Evolutionary conservation across 2,329 filamentous ascomycete species (phyloP), one percentile per base, ranked within the genome.

Genomic region (Chaetothyriales sp.): DNA sequence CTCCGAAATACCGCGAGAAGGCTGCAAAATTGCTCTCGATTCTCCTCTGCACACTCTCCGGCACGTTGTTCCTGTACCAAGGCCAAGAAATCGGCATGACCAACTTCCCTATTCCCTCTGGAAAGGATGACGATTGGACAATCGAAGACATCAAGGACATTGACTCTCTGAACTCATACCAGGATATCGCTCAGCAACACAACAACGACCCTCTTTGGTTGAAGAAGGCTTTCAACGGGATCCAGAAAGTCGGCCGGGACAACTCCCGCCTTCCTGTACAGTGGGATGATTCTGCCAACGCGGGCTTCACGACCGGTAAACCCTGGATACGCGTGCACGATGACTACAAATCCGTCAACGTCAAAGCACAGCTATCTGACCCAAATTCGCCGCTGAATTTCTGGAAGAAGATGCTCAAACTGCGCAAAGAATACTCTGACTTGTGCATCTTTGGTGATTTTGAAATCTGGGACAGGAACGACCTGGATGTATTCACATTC

Each of bases 271-370:
- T 81, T 0, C 84, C 84, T 0, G 81, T 89, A 66, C 83, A 86
- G 62, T 89, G 85, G 84, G 73, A 80, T 55, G 61, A 66, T n/a
- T 51, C 55, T 33, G 69, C 67, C 0, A 75, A 86, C 54, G 82
- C 72, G 0, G 84, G 85, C 9, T 89, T 88, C 68, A 81, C 81
- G 0, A 69, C 69, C 1, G 67, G 67, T 1, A 72, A 71, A 50
- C 81, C 83, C 2, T 89, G 85, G 85, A 87, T 88, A 77, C 74
- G 76, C 13, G 76, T 81, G 43, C 81, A 86, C 62, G 77, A 82
- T 51, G 76, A 80, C 62, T 82, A 80, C 63, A 63, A 63, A 1
- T 64, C 69, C n/a, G 70, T 83, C 67, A 89, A 89, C 61, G 82
- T 79, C 25, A 74, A 72, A 1, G 61, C 69, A 0, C 63, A 69